Conservation (phyloP, 306 rosid species). For the Gynostemma pentaphyllum region DNA sequence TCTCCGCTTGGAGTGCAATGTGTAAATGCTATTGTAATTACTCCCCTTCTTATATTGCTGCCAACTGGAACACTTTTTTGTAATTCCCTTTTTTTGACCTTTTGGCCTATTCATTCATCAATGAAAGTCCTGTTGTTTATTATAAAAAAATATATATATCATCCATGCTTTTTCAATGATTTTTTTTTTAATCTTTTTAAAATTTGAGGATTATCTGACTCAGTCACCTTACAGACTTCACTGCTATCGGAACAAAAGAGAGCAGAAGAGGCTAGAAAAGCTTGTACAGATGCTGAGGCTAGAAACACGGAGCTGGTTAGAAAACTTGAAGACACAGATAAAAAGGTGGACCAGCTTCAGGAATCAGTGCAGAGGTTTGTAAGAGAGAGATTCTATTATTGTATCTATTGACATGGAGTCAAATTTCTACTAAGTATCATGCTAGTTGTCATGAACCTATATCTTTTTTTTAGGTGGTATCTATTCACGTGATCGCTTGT, state of each 20-base stretch:
- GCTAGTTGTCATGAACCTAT: neutral
- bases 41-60: no score
- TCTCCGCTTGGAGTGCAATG: no score
- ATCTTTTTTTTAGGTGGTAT: neutral
- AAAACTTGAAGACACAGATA: slow-evolving; percentile 65
- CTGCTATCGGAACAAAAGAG: slow-evolving; percentile 54
- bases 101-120: no score
- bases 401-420: neutral
- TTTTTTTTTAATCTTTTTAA: neutral
- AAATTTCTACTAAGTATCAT: neutral
- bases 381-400: slow-evolving; percentile 15
- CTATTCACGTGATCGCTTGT: neutral
- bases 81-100: no score
- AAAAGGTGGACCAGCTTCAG: slow-evolving; percentile 79
- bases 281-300: slow-evolving; percentile 48
- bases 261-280: slow-evolving; percentile 59
- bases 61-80: no score
- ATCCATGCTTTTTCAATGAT: neutral
- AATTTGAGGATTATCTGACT: neutral
- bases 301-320: slow-evolving; percentile 60
- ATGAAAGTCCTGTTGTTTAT: no score
- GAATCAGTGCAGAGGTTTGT: slow-evolving; percentile 93
- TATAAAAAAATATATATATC: no score
- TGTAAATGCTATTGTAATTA: no score
- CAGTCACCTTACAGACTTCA: slow-evolving; percentile 38